Evolutionary conservation across 1,139 yeast species (phyloP).

Genomic region (Blastobotrys persicus): DNA sequence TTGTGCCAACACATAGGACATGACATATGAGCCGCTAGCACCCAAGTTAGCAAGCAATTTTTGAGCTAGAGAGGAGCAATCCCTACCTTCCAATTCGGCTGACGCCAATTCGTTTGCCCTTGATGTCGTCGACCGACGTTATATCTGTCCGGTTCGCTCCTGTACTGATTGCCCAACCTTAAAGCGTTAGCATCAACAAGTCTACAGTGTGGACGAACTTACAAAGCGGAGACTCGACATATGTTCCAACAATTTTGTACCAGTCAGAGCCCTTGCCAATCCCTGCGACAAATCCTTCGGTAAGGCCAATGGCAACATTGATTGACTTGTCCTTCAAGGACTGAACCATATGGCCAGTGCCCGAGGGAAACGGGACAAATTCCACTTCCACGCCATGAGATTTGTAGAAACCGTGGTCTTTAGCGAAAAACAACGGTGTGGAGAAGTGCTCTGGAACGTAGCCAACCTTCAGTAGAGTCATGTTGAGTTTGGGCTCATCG

Average conservation of each 20-base stretch:
- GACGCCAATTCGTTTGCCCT: conserved; percentile 70
- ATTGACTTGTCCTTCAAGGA: conserved; percentile 62
- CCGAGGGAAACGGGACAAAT: conserved; percentile 75
- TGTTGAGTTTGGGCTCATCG: conserved; percentile 1
- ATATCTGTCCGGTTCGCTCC: conserved; percentile 61
- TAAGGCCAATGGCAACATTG: conserved; percentile 71
- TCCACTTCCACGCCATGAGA: conserved; percentile 50
- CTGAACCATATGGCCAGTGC: conserved; percentile 83
- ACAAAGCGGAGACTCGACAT: conserved; percentile 79
- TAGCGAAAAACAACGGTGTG: conserved; percentile 78
- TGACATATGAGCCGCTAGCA: conserved; percentile 76
- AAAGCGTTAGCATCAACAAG: too few relatives aligned
- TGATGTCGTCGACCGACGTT: conserved; percentile 50
- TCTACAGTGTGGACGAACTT: too few relatives aligned
- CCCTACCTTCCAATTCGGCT: conserved; percentile 62
- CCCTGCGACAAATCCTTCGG: conserved; percentile 88
- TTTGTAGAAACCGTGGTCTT: conserved; percentile 54
- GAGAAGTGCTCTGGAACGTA: conserved; percentile 90
- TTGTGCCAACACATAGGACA: conserved; percentile 80
- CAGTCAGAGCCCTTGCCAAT: conserved; percentile 64
- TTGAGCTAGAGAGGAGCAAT: background rate
- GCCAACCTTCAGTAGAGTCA: conserved; percentile 54
- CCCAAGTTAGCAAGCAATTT: background rate
- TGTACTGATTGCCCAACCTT: conserved; percentile 78
- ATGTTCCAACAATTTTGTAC: conserved; percentile 73